phyloP scores from a whole-genome alignment of 177 flowering plant species.

The Vitis hybrid region DNA sequence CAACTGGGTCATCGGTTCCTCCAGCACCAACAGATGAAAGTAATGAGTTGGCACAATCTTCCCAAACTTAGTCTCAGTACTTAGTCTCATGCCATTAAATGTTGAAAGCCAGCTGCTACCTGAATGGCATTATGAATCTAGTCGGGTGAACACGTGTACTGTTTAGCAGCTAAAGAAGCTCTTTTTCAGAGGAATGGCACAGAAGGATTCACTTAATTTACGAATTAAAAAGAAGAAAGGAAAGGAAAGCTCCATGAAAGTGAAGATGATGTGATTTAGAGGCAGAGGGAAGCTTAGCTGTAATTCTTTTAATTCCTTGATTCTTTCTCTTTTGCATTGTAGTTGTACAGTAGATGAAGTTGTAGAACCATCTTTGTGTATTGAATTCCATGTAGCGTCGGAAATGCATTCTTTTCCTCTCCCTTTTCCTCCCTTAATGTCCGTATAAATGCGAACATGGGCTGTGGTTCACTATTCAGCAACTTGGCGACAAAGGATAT shows the following conservation, averaged over 20 bases:
- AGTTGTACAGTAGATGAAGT: not conserved
- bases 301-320: not conserved
- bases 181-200: not conserved
- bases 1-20: conserved; percentile 7
- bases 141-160: not conserved
- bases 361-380: not conserved
- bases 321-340: not conserved
- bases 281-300: not conserved
- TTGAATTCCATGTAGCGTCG: too few species aligned
- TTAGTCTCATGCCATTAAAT: conserved; percentile 1
- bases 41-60: conserved; percentile 21
- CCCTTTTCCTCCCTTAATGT: too few species aligned
- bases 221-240: not conserved
- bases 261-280: not conserved
- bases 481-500: too few species aligned
- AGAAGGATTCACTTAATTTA: not conserved
- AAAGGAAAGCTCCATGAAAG: not conserved
- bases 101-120: not conserved
- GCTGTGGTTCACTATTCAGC: too few species aligned
- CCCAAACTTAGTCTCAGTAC: conserved; percentile 15
- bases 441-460: too few species aligned
- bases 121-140: not conserved
- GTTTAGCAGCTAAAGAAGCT: too few species aligned
- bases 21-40: conserved; percentile 23
- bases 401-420: too few species aligned